Evolutionary conservation across 192 early-diverging fungal genomes (phyloP).

Genomic region (Gamsiella multidivaricata): DNA sequence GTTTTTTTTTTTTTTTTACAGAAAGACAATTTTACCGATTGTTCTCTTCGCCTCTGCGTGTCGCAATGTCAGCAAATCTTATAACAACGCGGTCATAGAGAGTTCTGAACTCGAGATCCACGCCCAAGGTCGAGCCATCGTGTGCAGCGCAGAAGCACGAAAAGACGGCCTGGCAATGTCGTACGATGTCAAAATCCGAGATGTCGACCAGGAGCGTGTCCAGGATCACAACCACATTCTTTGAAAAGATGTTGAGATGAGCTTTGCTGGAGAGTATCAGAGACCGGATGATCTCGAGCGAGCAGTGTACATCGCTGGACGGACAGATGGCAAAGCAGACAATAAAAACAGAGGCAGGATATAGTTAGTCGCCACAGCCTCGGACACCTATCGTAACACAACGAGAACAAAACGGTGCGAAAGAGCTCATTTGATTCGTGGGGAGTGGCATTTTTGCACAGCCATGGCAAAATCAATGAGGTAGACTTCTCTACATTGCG

Average conservation of each 20-base stretch:
- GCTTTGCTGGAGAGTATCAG: slow-evolving; percentile 77
- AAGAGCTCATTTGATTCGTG: too few species aligned
- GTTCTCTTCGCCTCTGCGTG: slow-evolving; percentile 30
- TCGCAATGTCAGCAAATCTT: slow-evolving; percentile 61
- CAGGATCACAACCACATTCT: slow-evolving; percentile 78
- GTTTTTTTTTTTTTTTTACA: too few species aligned
- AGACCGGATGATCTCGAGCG: slow-evolving; percentile 78
- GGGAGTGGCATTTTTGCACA: too few species aligned
- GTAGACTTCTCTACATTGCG: too few species aligned
- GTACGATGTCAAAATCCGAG: slow-evolving; percentile 41
- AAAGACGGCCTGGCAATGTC: slow-evolving; percentile 40
- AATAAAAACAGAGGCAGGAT: background rate
- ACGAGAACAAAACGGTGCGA: too few species aligned
- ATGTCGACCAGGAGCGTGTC: slow-evolving; percentile 49
- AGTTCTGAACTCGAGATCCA: slow-evolving; percentile 70
- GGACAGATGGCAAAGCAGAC: background rate
- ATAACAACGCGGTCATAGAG: slow-evolving; percentile 68
- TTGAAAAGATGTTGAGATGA: slow-evolving; percentile 86
- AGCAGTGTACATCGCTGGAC: slow-evolving; percentile 70
- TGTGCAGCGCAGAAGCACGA: slow-evolving; percentile 82
- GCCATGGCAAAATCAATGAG: too few species aligned
- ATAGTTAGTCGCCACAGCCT: background rate
- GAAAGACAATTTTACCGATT: slow-evolving; percentile 13
- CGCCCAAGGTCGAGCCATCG: slow-evolving; percentile 74
- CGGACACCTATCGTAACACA: too few species aligned